These are phyloP conservation scores for Camellia sinensis DNA, from an alignment of 148 eudicot species.

Conservation along the genomic window DNA sequence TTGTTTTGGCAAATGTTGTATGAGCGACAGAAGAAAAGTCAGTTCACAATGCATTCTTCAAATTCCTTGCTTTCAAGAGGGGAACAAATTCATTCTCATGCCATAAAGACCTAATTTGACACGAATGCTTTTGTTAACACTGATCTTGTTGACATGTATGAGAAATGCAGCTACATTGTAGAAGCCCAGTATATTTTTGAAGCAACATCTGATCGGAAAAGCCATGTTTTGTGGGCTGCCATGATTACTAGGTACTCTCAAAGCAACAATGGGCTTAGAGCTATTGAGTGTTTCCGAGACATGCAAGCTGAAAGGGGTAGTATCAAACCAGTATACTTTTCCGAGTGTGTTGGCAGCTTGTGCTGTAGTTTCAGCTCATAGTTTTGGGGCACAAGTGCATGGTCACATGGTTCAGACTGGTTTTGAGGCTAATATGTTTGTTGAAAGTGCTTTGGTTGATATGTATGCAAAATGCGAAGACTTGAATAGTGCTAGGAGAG, in stretches of 20 bases:
- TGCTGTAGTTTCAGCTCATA: conserved; percentile 31
- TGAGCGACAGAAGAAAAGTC: conserved; percentile 57
- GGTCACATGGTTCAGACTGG: conserved; percentile 51
- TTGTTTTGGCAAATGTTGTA: conserved; percentile 58
- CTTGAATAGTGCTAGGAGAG: conserved; percentile 45
- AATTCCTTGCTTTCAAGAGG: conserved; percentile 51
- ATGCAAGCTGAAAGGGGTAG: conserved; percentile 58
- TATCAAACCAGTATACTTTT: conserved; percentile 67
- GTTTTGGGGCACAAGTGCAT: conserved; percentile 65
- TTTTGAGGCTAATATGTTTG: conserved; percentile 50
- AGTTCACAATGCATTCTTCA: conserved; percentile 60
- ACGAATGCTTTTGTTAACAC: conserved; percentile 44
- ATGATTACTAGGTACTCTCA: conserved; percentile 73
- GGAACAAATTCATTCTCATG: conserved; percentile 55
- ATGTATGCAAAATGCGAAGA: conserved; percentile 78
- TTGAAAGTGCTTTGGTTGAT: conserved; percentile 65
- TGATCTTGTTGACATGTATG: conserved; percentile 79
- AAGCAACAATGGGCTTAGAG: conserved; percentile 44
- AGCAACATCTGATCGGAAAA: conserved; percentile 35
- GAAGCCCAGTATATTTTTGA: conserved; percentile 60
- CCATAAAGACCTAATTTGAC: conserved; percentile 50
- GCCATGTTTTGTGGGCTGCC: conserved; percentile 76
- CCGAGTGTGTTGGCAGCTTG: conserved; percentile 64
- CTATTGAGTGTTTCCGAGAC: conserved; percentile 48
- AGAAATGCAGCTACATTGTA: conserved; percentile 48